phyloP scores from a whole-genome alignment of 108 stramenopile genomes.

The Mediolabrus comicus region DNA sequence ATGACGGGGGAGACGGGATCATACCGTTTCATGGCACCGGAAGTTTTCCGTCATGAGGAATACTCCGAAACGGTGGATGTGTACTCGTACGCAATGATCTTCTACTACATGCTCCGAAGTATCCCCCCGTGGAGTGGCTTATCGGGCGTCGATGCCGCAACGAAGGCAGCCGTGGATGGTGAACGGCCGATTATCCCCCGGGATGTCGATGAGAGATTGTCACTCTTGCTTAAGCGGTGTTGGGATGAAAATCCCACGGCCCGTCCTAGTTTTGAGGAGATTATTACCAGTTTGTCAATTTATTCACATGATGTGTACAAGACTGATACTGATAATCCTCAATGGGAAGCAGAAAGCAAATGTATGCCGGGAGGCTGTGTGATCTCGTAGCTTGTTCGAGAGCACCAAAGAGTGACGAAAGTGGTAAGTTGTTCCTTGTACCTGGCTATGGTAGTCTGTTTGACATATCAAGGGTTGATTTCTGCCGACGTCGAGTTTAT shows the following conservation, averaged over 20 bases:
- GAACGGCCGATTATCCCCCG: constrained; percentile 78
- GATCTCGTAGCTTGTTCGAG: constrained; percentile 14
- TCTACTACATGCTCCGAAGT: constrained; percentile 78
- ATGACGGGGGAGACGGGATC: constrained; percentile 90
- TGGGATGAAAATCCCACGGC: constrained; percentile 81
- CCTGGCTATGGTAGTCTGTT: too few species aligned
- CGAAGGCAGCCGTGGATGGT: constrained; percentile 73
- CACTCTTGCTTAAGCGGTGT: constrained; percentile 65
- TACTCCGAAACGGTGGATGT: constrained; percentile 92
- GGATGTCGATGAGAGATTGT: constrained; percentile 61
- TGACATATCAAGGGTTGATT: constrained; percentile 7
- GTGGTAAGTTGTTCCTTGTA: too few species aligned
- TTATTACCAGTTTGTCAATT: constrained; percentile 52
- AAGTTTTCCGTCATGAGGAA: constrained; percentile 79
- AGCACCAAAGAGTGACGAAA: neutral
- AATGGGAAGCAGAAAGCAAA: neutral
- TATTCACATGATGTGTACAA: constrained; percentile 52
- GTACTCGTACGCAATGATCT: constrained; percentile 89
- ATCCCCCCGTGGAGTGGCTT: constrained; percentile 74
- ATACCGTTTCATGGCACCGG: constrained; percentile 91
- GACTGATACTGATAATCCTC: constrained; percentile 26
- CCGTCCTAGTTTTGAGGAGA: constrained; percentile 73
- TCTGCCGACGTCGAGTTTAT: constrained; percentile 2
- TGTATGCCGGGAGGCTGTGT: constrained; percentile 22
- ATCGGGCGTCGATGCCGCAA: constrained; percentile 71